Evolutionary conservation across 345 rosid genomes (phyloP).

Genomic region (Brassica cretica): DNA sequence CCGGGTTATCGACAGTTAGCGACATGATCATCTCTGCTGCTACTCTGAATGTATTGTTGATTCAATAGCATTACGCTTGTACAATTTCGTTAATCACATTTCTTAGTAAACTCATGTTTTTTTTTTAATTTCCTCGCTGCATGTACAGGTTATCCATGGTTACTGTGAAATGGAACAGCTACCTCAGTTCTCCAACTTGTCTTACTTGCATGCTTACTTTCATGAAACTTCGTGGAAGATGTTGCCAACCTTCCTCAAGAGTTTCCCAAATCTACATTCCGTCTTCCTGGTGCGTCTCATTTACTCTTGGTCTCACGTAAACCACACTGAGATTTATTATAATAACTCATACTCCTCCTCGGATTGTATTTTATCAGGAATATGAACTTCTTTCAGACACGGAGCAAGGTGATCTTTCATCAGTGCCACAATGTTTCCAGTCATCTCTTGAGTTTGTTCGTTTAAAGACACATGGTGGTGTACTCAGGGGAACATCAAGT

Average conservation of each 20-base stretch:
- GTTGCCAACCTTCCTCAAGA: not conserved
- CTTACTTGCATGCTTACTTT: not conserved
- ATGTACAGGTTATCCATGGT: not conserved
- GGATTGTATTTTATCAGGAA: constrained; percentile 1
- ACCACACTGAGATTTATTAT: too few relatives aligned
- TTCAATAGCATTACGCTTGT: not conserved
- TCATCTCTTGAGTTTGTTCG: constrained; percentile 34
- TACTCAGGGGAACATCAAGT: constrained; percentile 2
- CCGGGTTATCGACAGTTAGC: not conserved
- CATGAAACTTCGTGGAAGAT: not conserved
- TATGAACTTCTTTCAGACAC: constrained; percentile 12
- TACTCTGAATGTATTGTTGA: not conserved
- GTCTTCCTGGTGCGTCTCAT: not conserved
- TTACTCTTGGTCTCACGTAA: too few relatives aligned
- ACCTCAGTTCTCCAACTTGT: not conserved
- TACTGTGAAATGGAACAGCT: not conserved
- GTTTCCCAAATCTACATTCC: not conserved
- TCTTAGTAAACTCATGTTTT: not conserved
- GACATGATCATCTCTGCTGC: not conserved
- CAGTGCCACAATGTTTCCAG: constrained; percentile 26
- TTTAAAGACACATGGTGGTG: not conserved
- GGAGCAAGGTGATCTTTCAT: constrained; percentile 3
- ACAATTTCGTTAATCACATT: not conserved
- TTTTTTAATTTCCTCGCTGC: not conserved
- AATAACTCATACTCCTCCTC: not conserved